These are phyloP conservation scores for Tritrichomonas musculus DNA, from an alignment of 208 protist species.

Conservation along the genomic window DNA sequence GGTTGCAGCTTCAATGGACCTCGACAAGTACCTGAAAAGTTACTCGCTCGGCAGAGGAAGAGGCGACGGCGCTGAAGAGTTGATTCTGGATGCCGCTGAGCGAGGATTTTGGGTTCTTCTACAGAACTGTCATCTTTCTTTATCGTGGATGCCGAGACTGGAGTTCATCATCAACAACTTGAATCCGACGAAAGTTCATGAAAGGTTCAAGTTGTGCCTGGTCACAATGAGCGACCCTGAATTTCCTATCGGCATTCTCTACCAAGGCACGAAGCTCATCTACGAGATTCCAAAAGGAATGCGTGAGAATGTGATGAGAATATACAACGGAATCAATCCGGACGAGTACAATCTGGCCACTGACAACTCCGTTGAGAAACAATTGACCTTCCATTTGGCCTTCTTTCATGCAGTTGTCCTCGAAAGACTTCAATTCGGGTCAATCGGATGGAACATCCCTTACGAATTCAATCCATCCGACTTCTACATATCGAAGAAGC, in stretches of 20 bases:
- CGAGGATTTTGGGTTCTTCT: conserved; percentile 66
- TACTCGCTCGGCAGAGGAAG: conserved; percentile 90
- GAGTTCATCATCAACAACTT: conserved; percentile 3
- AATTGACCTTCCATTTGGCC: conserved; percentile 81
- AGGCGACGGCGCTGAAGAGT: conserved; percentile 72
- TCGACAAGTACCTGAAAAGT: conserved; percentile 61
- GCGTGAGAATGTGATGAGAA: conserved; percentile 82
- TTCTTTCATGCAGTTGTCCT: conserved; percentile 89
- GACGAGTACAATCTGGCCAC: conserved; percentile 52
- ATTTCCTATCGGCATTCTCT: conserved; percentile 90
- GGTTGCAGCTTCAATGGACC: conserved; percentile 65
- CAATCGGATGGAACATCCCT: conserved; percentile 84
- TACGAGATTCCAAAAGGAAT: conserved; percentile 93
- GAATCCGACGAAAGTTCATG: conserved; percentile 64
- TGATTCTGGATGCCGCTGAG: conserved; percentile 72
- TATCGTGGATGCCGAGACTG: neutral
- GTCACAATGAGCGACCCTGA: conserved; percentile 83
- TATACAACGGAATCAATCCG: conserved; percentile 53
- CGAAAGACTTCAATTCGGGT: conserved; percentile 72
- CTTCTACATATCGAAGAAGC: conserved; percentile 77
- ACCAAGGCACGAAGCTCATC: conserved; percentile 94
- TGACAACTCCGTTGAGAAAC: conserved; percentile 59
- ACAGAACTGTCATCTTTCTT: conserved; percentile 65
- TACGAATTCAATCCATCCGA: conserved; percentile 97
- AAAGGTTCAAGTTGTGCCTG: conserved; percentile 89